A percentile compares a stretch with the other conserved stretches of the same genome.
phyloP scores from a whole-genome alignment of 1,284 basidiomycete genomes.

The Fomitiporia mediterranea region DNA sequence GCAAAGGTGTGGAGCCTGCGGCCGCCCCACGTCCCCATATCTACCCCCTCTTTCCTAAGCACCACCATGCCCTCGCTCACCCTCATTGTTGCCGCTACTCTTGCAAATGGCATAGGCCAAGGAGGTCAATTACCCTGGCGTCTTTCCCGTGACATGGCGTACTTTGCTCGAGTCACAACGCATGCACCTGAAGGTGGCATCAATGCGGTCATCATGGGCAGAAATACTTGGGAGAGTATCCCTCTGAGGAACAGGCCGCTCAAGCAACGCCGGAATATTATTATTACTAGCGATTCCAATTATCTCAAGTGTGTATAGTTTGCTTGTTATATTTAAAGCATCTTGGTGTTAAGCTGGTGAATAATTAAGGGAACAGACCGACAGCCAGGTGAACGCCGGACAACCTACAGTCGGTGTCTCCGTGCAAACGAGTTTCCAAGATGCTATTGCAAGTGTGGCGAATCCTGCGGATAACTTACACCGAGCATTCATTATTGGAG shows the following conservation, averaged over 20 bases:
- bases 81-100: conserved; percentile 90
- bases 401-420: conserved; percentile 8
- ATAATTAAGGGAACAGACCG: conserved; percentile 3
- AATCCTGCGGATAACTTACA: conserved; percentile 32
- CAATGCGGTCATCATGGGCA: conserved; percentile 94
- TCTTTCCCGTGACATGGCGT: conserved; percentile 87
- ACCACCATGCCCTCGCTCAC: conserved; percentile 44
- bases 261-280: conserved; percentile 71
- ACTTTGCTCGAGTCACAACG: conserved; percentile 82
- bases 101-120: conserved; percentile 83
- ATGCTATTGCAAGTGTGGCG: conserved; percentile 19
- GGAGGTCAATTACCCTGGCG: conserved; percentile 83
- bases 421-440: conserved; percentile 19
- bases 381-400: not conserved
- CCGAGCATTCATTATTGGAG: conserved; percentile 83
- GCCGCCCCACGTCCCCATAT: no score
- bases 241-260: conserved; percentile 87
- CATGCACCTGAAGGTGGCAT: conserved; percentile 47
- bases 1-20: no score
- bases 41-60: not conserved
- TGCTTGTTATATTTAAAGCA: no score
- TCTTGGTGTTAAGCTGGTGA: conserved; percentile 2
- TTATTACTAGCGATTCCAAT: conserved; percentile 65
- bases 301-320: conserved; percentile 69
- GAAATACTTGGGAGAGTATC: conserved; percentile 98